phyloP scores from a whole-genome alignment of 768 basidiomycete species.

The Termitomyces sp. region DNA sequence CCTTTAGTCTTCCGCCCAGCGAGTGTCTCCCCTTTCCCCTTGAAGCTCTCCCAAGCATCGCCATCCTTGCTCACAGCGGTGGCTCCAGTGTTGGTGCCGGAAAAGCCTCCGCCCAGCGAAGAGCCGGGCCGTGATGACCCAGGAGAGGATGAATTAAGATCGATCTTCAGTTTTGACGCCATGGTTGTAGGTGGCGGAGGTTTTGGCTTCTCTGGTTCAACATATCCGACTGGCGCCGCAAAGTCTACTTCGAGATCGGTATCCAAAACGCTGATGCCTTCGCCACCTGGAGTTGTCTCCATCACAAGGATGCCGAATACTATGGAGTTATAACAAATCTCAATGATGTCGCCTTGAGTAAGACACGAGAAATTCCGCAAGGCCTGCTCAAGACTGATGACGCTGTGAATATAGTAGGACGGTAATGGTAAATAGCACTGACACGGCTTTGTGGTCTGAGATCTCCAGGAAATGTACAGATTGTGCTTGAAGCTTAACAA shows the following conservation, averaged over 20 bases:
- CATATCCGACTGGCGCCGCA: constrained; percentile 87
- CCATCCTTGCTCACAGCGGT: constrained; percentile 66
- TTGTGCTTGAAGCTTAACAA: constrained; percentile 97
- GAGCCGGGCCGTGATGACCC: constrained; percentile 81
- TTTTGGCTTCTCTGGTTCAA: constrained; percentile 87
- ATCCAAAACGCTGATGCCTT: constrained; percentile 86
- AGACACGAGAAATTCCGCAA: constrained; percentile 89
- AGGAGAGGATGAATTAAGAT: constrained; percentile 80
- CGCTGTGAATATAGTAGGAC: background rate
- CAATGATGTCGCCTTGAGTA: constrained; percentile 95
- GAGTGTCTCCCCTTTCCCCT: constrained; percentile 89
- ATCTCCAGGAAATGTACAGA: constrained; percentile 93
- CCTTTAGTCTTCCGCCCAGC: constrained; percentile 92
- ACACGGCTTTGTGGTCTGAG: constrained; percentile 98
- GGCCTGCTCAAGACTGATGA: constrained; percentile 82
- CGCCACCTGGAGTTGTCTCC: constrained; percentile 84
- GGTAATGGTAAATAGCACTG: constrained; percentile 27
- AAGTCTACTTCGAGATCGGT: constrained; percentile 99
- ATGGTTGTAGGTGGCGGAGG: constrained; percentile 82
- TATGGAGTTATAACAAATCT: constrained; percentile 95
- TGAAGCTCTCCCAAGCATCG: constrained; percentile 93
- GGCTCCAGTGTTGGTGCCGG: constrained; percentile 41
- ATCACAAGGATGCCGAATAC: constrained; percentile 94
- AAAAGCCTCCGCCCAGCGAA: constrained; percentile 64
- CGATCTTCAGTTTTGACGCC: constrained; percentile 96